Percentiles rank a stretch among this genome's conserved stretches.
These are phyloP conservation scores for Arctostaphylos glauca DNA, from an alignment of 148 eudicot species.

Conservation along the genomic window DNA sequence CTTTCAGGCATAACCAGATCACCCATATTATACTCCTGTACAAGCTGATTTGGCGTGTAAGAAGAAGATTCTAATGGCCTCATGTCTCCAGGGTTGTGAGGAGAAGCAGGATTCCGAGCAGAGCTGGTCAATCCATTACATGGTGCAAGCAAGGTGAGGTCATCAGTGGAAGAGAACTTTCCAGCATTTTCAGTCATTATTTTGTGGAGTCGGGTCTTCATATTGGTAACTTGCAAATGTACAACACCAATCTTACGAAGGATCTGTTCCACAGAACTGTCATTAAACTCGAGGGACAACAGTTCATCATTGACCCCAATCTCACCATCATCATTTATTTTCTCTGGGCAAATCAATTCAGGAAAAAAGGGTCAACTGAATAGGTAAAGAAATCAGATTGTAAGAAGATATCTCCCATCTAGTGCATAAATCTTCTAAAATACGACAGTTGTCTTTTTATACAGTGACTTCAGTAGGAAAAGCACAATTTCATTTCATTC, in stretches of 20 bases:
- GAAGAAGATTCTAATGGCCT: constrained; percentile 27
- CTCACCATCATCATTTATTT: constrained; percentile 28
- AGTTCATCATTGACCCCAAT: constrained; percentile 31
- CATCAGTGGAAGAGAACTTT: constrained; percentile 30
- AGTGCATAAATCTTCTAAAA: neutral
- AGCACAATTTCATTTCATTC: constrained; percentile 4
- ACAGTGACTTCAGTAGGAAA: constrained; percentile 6
- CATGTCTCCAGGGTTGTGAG: constrained; percentile 23
- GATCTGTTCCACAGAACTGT: constrained; percentile 49
- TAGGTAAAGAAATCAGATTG: neutral
- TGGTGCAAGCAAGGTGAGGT: constrained; percentile 27
- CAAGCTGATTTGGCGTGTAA: constrained; percentile 33
- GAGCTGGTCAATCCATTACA: constrained; percentile 28
- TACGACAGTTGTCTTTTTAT: neutral
- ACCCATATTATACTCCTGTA: constrained; percentile 25
- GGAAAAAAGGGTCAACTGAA: constrained; percentile 2
- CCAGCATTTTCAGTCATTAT: constrained; percentile 50
- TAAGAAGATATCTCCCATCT: neutral
- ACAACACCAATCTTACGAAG: constrained; percentile 49
- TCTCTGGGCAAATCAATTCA: constrained; percentile 21
- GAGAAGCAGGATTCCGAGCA: constrained; percentile 29
- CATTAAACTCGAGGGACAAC: constrained; percentile 37
- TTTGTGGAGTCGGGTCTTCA: constrained; percentile 48
- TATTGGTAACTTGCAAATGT: constrained; percentile 37
- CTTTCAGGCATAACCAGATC: constrained; percentile 35